These are phyloP conservation scores for Neofusicoccum umdonicola DNA, from an alignment of 2,329 filamentous ascomycete species.

Conservation along the genomic window DNA sequence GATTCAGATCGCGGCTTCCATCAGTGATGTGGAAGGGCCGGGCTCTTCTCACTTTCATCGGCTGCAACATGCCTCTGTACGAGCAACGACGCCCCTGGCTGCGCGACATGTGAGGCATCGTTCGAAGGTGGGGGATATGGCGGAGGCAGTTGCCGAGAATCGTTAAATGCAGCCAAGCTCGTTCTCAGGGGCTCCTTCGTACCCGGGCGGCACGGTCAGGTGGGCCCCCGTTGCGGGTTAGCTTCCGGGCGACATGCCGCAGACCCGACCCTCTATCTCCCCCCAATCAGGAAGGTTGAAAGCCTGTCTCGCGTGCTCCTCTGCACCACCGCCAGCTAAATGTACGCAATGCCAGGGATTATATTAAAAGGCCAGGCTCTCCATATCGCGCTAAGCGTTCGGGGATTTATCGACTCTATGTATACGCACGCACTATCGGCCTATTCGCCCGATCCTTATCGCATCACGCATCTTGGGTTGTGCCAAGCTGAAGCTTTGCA, in stretches of 20 bases:
- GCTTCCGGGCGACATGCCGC: not conserved
- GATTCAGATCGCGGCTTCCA: too few relatives aligned
- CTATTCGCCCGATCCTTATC: not conserved
- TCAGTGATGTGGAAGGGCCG: too few relatives aligned
- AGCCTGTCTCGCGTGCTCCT: not conserved
- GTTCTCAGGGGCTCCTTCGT: too few relatives aligned
- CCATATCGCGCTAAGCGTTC: not conserved
- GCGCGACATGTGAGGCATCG: too few relatives aligned
- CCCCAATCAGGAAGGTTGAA: not conserved
- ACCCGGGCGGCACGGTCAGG: too few relatives aligned
- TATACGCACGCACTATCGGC: not conserved
- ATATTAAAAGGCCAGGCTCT: not conserved
- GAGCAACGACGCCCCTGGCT: too few relatives aligned
- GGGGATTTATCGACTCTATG: not conserved
- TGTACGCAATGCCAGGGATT: not conserved
- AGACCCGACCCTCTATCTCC: not conserved
- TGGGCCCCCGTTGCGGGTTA: not conserved
- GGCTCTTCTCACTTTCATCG: too few relatives aligned
- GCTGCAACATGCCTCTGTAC: too few relatives aligned
- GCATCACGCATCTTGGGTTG: not conserved
- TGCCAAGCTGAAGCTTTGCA: not conserved
- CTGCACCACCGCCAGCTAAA: not conserved
- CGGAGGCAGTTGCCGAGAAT: too few relatives aligned
- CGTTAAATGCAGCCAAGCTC: too few relatives aligned
- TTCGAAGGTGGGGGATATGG: too few relatives aligned